phyloP scores from a whole-genome alignment of 2,329 filamentous ascomycete species.

The Blastomyces percursus region DNA sequence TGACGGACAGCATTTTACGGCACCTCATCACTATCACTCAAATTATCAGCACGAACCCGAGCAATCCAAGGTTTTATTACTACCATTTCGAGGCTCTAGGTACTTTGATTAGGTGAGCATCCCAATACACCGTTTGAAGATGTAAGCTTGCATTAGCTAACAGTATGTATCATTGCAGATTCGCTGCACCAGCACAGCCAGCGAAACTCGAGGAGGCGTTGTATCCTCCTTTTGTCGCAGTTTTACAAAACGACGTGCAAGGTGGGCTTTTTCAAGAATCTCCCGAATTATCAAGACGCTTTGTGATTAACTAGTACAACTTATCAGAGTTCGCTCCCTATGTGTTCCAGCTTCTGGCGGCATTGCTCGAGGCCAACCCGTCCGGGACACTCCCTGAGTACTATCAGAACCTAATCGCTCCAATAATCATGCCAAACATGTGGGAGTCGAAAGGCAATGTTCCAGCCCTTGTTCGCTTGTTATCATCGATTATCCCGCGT shows the following conservation, averaged over 20 bases:
- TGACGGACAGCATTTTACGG: conserved; percentile 66
- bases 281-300: not conserved
- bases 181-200: conserved; percentile 56
- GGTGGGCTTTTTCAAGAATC: conserved; percentile 37
- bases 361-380: conserved; percentile 77
- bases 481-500: conserved; percentile 73
- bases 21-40: conserved; percentile 83
- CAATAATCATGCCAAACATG: conserved; percentile 66
- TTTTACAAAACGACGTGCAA: conserved; percentile 72
- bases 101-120: conserved; percentile 61
- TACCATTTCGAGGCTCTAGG: conserved; percentile 95
- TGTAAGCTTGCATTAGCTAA: not conserved
- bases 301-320: conserved; percentile 23
- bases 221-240: conserved; percentile 70
- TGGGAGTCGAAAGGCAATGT: conserved; percentile 94
- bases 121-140: not conserved
- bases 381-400: conserved; percentile 65
- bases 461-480: conserved; percentile 73
- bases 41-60: conserved; percentile 87
- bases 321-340: conserved; percentile 80
- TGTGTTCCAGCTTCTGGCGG: conserved; percentile 88
- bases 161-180: conserved; percentile 30
- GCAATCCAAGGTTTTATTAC: conserved; percentile 97
- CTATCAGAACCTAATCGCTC: conserved; percentile 67
- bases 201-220: conserved; percentile 67